Percentiles rank a stretch among this genome's conserved stretches.
Conservation (phyloP, 345 rosid genomes). For the Rhodamnia rubescens region DNA sequence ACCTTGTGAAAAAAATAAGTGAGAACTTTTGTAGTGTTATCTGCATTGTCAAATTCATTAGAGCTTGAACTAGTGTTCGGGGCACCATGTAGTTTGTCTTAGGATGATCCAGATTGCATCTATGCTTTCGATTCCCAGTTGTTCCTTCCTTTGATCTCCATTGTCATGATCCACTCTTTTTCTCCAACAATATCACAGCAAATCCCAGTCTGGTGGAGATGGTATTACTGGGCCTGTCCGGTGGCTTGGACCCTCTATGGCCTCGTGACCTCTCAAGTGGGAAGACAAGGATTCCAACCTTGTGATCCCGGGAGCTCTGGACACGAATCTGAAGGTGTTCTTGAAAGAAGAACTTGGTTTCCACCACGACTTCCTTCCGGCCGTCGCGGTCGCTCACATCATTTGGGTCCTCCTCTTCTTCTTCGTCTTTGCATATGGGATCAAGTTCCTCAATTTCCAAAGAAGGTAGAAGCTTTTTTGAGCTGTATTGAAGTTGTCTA, state of each 20-base stretch:
- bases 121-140: not conserved
- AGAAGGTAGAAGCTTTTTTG: slow-evolving; percentile 1
- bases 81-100: not conserved
- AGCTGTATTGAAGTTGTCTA: not conserved
- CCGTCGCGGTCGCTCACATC: slow-evolving; percentile 43
- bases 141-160: not conserved
- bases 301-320: slow-evolving; percentile 26
- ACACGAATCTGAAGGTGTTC: slow-evolving; percentile 19
- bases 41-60: not conserved
- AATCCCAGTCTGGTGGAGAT: slow-evolving; percentile 91
- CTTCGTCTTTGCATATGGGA: slow-evolving; percentile 14
- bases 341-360: slow-evolving; percentile 38
- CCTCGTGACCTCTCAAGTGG: slow-evolving; percentile 58
- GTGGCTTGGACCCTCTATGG: slow-evolving; percentile 82
- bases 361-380: slow-evolving; percentile 49
- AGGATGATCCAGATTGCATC: not conserved
- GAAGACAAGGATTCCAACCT: slow-evolving; percentile 25
- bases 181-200: slow-evolving; percentile 17
- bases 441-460: slow-evolving; percentile 15
- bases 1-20: not conserved
- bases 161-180: not conserved
- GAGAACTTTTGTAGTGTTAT: not conserved
- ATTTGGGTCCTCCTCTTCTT: slow-evolving; percentile 11
- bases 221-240: slow-evolving; percentile 79
- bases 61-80: not conserved